These are phyloP conservation scores for Coccomyxa sp. DNA, from an alignment of 139 green algal genomes.

Conservation along the genomic window DNA sequence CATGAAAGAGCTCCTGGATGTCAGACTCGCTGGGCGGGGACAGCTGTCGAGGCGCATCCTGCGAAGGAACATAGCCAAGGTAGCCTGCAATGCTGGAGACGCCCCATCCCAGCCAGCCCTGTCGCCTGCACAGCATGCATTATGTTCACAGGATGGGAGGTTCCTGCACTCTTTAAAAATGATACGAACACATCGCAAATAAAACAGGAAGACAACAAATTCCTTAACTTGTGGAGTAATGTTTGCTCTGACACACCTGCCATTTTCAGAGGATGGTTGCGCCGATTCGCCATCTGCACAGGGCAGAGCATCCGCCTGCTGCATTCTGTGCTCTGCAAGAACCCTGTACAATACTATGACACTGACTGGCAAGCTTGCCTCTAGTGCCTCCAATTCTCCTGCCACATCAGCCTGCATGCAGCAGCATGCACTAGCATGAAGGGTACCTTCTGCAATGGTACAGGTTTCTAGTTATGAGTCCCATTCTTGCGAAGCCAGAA, in stretches of 20 bases:
- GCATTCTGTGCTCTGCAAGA: constrained; percentile 14
- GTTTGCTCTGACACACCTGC: background rate
- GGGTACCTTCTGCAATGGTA: background rate
- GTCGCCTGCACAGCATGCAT: constrained; percentile 2
- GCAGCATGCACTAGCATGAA: background rate
- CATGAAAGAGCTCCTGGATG: constrained; percentile 32
- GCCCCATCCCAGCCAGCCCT: constrained; percentile 27
- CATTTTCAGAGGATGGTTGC: background rate
- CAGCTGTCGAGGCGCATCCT: constrained; percentile 6
- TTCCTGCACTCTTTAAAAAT: background rate
- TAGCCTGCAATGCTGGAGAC: constrained; percentile 28
- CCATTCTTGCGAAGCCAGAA: background rate
- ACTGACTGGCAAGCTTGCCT: constrained; percentile 22
- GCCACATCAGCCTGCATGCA: constrained; percentile 4
- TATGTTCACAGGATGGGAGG: background rate
- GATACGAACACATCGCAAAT: background rate
- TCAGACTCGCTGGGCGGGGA: constrained; percentile 28
- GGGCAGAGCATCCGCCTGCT: background rate
- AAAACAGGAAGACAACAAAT: background rate
- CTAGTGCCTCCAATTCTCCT: constrained; percentile 23
- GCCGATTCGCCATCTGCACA: background rate
- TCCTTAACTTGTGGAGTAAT: background rate
- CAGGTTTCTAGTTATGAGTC: background rate
- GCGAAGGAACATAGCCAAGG: constrained; percentile 29
- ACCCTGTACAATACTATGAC: constrained; percentile 35